Conservation (phyloP, 2,329 filamentous ascomycete genomes). For the Fusarium poae region DNA sequence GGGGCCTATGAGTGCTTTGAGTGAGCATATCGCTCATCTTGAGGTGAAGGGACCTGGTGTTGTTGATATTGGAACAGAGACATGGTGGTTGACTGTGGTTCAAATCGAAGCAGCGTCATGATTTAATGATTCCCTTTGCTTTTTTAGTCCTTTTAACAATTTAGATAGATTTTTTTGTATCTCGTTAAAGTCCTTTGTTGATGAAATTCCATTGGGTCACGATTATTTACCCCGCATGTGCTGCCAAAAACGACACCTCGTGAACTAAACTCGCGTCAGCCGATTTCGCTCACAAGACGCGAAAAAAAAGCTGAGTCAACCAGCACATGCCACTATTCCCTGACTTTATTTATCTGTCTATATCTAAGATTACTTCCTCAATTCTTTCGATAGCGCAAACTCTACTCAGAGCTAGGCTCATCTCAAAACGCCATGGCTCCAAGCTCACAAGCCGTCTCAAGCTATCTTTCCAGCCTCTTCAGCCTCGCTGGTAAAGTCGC, state of each 20-base stretch:
- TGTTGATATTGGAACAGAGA: slow-evolving; percentile 47
- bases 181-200: too few species aligned
- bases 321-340: slow-evolving; percentile 1
- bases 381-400: neutral
- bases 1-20: slow-evolving; percentile 46
- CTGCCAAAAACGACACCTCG: slow-evolving; percentile 19
- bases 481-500: slow-evolving; percentile 50
- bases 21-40: slow-evolving; percentile 49
- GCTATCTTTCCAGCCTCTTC: slow-evolving; percentile 50
- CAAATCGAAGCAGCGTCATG: slow-evolving; percentile 11
- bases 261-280: slow-evolving; percentile 27
- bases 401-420: neutral
- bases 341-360: neutral
- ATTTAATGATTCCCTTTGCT: too few species aligned
- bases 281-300: slow-evolving; percentile 34
- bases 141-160: too few species aligned
- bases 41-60: slow-evolving; percentile 46
- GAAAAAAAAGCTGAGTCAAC: slow-evolving; percentile 7
- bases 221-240: slow-evolving; percentile 29
- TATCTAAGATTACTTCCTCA: neutral
- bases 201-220: slow-evolving; percentile 20
- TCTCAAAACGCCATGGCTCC: slow-evolving; percentile 29
- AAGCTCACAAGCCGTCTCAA: slow-evolving; percentile 14
- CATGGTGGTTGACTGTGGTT: slow-evolving; percentile 56
- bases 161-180: too few species aligned